A percentile compares a stretch with the other conserved stretches of the same genome.
phyloP scores from a whole-genome alignment of 805 yeast genomes.

The Starmerella floricola region DNA sequence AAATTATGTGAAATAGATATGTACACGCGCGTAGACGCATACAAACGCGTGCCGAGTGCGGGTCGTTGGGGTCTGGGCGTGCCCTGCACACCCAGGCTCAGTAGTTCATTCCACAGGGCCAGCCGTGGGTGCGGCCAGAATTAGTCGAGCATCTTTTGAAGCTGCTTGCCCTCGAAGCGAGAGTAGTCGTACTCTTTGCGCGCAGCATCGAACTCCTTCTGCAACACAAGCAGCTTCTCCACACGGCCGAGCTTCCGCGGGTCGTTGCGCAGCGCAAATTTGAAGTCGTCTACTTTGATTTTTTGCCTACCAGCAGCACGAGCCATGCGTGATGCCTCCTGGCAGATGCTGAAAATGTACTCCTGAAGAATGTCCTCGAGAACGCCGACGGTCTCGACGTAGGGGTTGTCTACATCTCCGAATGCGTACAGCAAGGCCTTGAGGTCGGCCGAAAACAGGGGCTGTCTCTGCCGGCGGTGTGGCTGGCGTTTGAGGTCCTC shows the following conservation, averaged over 20 bases:
- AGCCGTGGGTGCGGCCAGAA: too few relatives aligned
- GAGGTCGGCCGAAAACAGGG: slow-evolving; percentile 34
- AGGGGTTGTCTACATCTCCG: slow-evolving; percentile 61
- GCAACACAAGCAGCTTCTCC: slow-evolving; percentile 47
- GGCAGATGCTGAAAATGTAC: slow-evolving; percentile 50
- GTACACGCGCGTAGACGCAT: too few relatives aligned
- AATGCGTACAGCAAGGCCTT: slow-evolving; percentile 54
- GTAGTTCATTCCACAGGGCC: too few relatives aligned
- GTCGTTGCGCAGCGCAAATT: slow-evolving; percentile 55
- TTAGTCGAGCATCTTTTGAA: slow-evolving; percentile 25
- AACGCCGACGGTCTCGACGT: slow-evolving; percentile 50
- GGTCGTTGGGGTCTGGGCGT: too few relatives aligned
- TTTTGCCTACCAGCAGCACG: slow-evolving; percentile 44
- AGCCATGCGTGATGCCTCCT: slow-evolving; percentile 41
- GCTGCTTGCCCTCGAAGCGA: slow-evolving; percentile 35
- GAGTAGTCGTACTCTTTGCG: slow-evolving; percentile 54
- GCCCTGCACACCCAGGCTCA: too few relatives aligned
- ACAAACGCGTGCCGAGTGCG: too few relatives aligned
- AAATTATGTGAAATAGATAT: too few relatives aligned
- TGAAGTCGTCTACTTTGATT: slow-evolving; percentile 59
- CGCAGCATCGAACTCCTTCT: slow-evolving; percentile 52
- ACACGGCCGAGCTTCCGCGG: slow-evolving; percentile 58
- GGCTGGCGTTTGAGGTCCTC: slow-evolving; percentile 9
- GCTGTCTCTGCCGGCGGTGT: slow-evolving; percentile 15
- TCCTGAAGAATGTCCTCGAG: slow-evolving; percentile 57